Evolutionary conservation across 495 filamentous ascomycete species (phyloP), one percentile per base, ranked within the genome.

Genomic region (Talaromyces nanjingensis): DNA sequence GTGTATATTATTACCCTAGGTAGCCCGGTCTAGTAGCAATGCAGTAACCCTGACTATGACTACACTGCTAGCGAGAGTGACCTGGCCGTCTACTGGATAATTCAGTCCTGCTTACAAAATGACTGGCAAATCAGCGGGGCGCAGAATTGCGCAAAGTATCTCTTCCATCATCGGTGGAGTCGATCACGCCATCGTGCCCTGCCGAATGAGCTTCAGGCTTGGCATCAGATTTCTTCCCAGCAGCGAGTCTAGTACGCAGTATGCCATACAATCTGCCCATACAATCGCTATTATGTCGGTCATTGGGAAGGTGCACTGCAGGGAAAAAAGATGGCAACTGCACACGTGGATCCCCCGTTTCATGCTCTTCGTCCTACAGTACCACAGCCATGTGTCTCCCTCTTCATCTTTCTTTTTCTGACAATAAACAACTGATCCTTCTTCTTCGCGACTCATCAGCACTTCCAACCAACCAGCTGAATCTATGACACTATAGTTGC

Each of bases 121-220:
- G 7, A 16, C 45, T 49, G 18, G 45, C 45, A 20, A 49, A 49
- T 49, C 45, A 49, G 45, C 5, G 3, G 45, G 3, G 2, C 8
- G n/a, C 45, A 12, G 45, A 8, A 49, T 22, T 18, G 8, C 45
- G 45, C 45, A 55, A 55, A 55, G 20, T 55, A 55, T 20, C 22
- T 25, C 24, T 33, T 59, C 56, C 31, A 59, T 59, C 27, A 59
- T 59, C 56, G 56, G 56, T 59, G 56, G 56, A 59, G 56, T 25
- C 56, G 14, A 59, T 59, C 56, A 59, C 56, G 56, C 56, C 56
- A 59, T 59, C 56, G 14, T 33, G 8, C 18, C 2, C 56, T 2
- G 56, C 56, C 56, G 31, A 59, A 59, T 59, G 56, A 34, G 56
- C 56, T 14, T 16, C 31, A 18, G n/a, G 56, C 56, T 59, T 59